Evolutionary conservation across 2,329 filamentous ascomycete species (phyloP), one percentile per base, ranked within the genome.

Genomic region (Neocucurbitaria cava): DNA sequence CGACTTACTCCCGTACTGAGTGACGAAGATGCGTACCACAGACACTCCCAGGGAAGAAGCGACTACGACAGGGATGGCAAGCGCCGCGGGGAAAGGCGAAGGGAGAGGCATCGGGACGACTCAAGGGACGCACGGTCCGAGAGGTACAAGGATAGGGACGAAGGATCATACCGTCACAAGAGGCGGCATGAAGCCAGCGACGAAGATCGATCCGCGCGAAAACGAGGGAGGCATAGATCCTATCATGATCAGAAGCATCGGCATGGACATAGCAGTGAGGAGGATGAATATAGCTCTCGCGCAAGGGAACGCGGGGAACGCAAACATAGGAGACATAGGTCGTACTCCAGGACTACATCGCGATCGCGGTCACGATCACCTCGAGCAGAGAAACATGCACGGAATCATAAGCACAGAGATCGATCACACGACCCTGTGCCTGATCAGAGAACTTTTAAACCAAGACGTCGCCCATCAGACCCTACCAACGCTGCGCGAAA

Each of bases 1-100:
- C 63, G 69, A 17, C 57, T 72, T 11, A 69, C 66, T 9, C 64
- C 68, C 8, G 49, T 58, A 11, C 7, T 46, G 17, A 52, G 52
- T 20, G 56, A 65, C 28, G 59, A 70, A 15, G 59, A 69, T 9
- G 46, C 54, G 7, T 26, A 38, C 11, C 24, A 56, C n/a, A 40
- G 55, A 51, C 67, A 49, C 17, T 56, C 61, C 24, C 64, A 57
- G 20, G 62, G 65, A 38, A 61, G 53, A 20, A 47, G 49, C 15
- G 64, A 60, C 30, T 31, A 62, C 21, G 47, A 44, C 2, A 48
- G 68, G n/a, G 68, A 68, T n/a, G 69, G 56, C 11, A 47, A 53
- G 7, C 39, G 52, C 10, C 49, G 39, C 10, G 53, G 44, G 6
- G 50, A 21, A n/a, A 53, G 38, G 5, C 46, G 43, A n/a, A 56